Evolutionary conservation across 2,329 filamentous ascomycete species (phyloP).

Genomic region (Ceratocystis cubensis): DNA sequence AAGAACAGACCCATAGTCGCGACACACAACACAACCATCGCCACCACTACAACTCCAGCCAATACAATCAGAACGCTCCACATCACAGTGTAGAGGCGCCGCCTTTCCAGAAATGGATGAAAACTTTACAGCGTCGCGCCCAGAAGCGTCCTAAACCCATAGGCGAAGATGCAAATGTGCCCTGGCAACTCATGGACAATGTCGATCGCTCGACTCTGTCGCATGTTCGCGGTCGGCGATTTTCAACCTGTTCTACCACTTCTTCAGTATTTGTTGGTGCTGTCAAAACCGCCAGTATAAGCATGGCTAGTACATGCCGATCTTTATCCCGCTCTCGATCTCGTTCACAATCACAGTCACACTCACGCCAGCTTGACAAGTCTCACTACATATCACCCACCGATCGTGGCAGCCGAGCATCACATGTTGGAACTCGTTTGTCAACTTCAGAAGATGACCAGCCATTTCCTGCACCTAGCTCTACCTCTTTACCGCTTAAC

Average conservation of each 20-base stretch:
- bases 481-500: constrained; percentile 36
- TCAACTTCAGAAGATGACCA: constrained; percentile 53
- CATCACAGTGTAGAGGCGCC: not conserved
- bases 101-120: constrained; percentile 62
- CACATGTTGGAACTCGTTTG: constrained; percentile 36
- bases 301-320: constrained; percentile 55
- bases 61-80: constrained; percentile 24
- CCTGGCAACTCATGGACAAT: constrained; percentile 28
- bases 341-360: constrained; percentile 9
- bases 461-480: constrained; percentile 24
- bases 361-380: not conserved
- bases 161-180: constrained; percentile 26
- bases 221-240: constrained; percentile 10
- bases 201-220: constrained; percentile 24
- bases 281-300: constrained; percentile 69
- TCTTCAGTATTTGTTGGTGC: constrained; percentile 71
- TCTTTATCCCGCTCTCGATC: constrained; percentile 30
- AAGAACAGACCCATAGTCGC: constrained; percentile 1
- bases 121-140: constrained; percentile 49
- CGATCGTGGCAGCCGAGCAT: constrained; percentile 50
- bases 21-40: constrained; percentile 2
- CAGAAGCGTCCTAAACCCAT: constrained; percentile 29
- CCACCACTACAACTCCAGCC: not conserved
- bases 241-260: constrained; percentile 49
- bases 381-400: constrained; percentile 37